A percentile compares a stretch with the other conserved stretches of the same genome.
phyloP scores from a whole-genome alignment of 1,139 yeast genomes.

The Hanseniaspora sp. region DNA sequence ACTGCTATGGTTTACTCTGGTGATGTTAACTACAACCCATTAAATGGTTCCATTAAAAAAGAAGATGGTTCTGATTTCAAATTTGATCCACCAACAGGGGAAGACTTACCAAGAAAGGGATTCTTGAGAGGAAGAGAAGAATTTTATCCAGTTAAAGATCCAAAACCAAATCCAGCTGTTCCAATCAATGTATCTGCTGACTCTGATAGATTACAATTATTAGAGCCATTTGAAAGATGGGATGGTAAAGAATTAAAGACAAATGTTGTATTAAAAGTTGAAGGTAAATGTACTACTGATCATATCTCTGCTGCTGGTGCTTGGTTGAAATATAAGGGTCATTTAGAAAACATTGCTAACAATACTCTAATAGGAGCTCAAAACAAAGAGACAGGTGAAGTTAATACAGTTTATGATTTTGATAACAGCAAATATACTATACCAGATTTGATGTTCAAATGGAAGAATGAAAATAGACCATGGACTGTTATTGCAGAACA shows the following conservation, averaged over 20 bases:
- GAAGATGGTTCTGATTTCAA: conserved; percentile 59
- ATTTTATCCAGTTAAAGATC: conserved; percentile 76
- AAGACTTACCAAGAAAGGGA: conserved; percentile 71
- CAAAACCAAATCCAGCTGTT: conserved; percentile 61
- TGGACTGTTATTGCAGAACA: conserved; percentile 97
- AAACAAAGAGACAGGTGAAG: conserved; percentile 92
- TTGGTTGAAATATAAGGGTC: conserved; percentile 98
- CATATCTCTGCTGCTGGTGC: conserved; percentile 98
- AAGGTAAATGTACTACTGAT: conserved; percentile 97
- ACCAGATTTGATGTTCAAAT: conserved; percentile 93
- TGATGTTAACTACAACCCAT: conserved; percentile 76
- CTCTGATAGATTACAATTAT: conserved; percentile 68
- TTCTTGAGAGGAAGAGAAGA: conserved; percentile 72
- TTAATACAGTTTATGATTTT: conserved; percentile 76
- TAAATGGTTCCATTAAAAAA: conserved; percentile 59
- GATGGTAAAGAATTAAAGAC: conserved; percentile 69
- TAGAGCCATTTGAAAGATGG: conserved; percentile 85
- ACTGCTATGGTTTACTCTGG: conserved; percentile 95
- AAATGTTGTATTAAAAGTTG: conserved; percentile 72
- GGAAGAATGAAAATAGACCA: conserved; percentile 75
- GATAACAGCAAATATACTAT: conserved; percentile 70
- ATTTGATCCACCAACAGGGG: conserved; percentile 66
- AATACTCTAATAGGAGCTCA: conserved; percentile 95
- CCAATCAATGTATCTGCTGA: conserved; percentile 63
- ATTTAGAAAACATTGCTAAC: conserved; percentile 85